Evolutionary conservation across 1,284 basidiomycete species (phyloP).

Genomic region (Ganoderma lingzhi): DNA sequence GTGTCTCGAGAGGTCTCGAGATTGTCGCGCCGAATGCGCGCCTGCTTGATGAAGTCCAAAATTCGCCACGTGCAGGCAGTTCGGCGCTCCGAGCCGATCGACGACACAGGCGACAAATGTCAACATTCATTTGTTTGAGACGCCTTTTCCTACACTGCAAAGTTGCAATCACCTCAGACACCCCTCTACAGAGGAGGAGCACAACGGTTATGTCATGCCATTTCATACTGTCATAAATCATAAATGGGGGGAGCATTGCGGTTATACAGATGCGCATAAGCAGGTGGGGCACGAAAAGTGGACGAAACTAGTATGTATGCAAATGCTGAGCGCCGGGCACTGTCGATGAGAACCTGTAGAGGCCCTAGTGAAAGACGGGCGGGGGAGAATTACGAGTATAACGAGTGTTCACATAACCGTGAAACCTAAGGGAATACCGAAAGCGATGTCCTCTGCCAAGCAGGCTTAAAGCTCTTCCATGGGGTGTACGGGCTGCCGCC

Average conservation of each 20-base stretch:
- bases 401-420: conserved; percentile 27
- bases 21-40: conserved; percentile 8
- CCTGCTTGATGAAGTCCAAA: conserved; percentile 16
- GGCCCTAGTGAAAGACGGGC: neutral
- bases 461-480: conserved; percentile 58
- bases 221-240: conserved; percentile 18
- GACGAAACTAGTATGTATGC: neutral
- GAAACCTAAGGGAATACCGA: conserved; percentile 11
- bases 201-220: conserved; percentile 21
- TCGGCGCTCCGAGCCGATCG: conserved; percentile 19
- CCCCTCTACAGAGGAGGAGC: neutral
- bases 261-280: conserved; percentile 30
- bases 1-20: conserved; percentile 3
- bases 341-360: conserved; percentile 7
- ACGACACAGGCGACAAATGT: conserved; percentile 11
- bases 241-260: conserved; percentile 20
- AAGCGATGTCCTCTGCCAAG: conserved; percentile 13
- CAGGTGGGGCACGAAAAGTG: conserved; percentile 19
- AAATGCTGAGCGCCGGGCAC: conserved; percentile 4
- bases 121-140: conserved; percentile 10
- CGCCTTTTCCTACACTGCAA: too few species aligned
- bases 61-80: conserved; percentile 29
- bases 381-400: conserved; percentile 15
- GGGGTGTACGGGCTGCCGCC: conserved; percentile 51
- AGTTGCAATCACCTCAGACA: neutral